phyloP scores from a whole-genome alignment of 73 alveolate genomes.

The Paraurostyla sp. region DNA sequence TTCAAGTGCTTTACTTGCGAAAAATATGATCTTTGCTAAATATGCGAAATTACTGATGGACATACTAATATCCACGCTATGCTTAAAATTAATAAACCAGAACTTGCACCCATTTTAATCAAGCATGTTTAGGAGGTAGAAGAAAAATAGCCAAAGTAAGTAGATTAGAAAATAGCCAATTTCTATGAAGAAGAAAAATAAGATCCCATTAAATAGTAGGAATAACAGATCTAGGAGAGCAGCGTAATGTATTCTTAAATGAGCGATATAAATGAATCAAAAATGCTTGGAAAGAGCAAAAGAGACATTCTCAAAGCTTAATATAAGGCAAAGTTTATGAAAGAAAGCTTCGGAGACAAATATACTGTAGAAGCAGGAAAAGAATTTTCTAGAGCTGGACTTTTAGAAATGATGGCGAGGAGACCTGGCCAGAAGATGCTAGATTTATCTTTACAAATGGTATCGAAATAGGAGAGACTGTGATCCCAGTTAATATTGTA shows the following conservation, averaged over 20 bases:
- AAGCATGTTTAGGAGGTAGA: no score
- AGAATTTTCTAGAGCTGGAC: not conserved
- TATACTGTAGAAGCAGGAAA: not conserved
- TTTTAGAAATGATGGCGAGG: not conserved
- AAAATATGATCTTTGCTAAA: conserved; percentile 75
- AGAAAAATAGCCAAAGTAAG: no score
- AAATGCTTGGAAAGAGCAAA: no score
- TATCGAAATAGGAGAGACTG: not conserved
- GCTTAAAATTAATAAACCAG: not conserved
- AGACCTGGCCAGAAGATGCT: not conserved
- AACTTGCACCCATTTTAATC: not conserved
- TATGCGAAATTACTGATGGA: conserved; percentile 66
- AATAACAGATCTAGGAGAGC: no score
- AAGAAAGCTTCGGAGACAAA: conserved; percentile 7
- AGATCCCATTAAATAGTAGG: no score
- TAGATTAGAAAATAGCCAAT: no score
- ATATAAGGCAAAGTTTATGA: not conserved
- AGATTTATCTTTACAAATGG: not conserved
- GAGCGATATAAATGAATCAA: no score
- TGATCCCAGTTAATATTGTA: not conserved
- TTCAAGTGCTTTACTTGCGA: conserved; percentile 74
- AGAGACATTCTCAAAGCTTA: not conserved
- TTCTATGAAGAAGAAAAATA: no score
- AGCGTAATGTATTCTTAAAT: no score
- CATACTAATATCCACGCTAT: conserved; percentile 5